These are phyloP conservation scores for Leptographium flavum DNA, from an alignment of 2,329 filamentous ascomycete species.

Conservation along the genomic window DNA sequence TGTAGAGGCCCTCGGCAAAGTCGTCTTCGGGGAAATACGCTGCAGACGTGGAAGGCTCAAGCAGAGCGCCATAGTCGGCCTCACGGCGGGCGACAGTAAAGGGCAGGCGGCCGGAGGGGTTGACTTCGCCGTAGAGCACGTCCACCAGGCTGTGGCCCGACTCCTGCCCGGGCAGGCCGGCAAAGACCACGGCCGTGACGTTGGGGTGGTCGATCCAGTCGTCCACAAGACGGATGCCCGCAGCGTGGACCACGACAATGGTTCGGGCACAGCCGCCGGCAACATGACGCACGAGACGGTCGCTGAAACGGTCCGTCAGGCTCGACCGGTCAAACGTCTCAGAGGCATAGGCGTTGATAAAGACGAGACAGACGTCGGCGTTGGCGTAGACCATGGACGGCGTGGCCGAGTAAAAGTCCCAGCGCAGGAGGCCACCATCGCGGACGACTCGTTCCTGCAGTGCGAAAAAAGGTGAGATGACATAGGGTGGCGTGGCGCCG, in stretches of 20 bases:
- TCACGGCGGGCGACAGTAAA: slow-evolving; percentile 41
- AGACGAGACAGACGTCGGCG: slow-evolving; percentile 49
- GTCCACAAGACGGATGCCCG: slow-evolving; percentile 47
- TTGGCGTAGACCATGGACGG: slow-evolving; percentile 28
- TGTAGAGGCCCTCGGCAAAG: slow-evolving; percentile 32
- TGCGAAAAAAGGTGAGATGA: slow-evolving; percentile 35
- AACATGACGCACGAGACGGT: slow-evolving; percentile 40
- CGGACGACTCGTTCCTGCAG: slow-evolving; percentile 36
- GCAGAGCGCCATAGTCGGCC: slow-evolving; percentile 32
- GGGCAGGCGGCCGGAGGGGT: slow-evolving; percentile 41
- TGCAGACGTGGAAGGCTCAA: slow-evolving; percentile 11
- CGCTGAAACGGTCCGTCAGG: slow-evolving; percentile 55
- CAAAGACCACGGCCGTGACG: slow-evolving; percentile 46
- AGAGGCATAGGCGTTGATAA: slow-evolving; percentile 57
- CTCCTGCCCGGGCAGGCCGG: slow-evolving; percentile 46
- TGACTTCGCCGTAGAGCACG: slow-evolving; percentile 43
- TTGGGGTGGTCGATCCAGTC: slow-evolving; percentile 42
- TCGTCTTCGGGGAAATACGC: slow-evolving; percentile 43
- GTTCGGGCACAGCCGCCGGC: slow-evolving; percentile 39
- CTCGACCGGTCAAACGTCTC: slow-evolving; percentile 58
- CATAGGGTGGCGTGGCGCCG: slow-evolving; percentile 33
- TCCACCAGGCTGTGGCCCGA: slow-evolving; percentile 45
- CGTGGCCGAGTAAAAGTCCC: slow-evolving; percentile 33
- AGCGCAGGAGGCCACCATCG: slow-evolving; percentile 39
- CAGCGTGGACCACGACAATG: slow-evolving; percentile 52